phyloP scores from a whole-genome alignment of 2,329 filamentous ascomycete genomes.

The Fusarium sublunatum region DNA sequence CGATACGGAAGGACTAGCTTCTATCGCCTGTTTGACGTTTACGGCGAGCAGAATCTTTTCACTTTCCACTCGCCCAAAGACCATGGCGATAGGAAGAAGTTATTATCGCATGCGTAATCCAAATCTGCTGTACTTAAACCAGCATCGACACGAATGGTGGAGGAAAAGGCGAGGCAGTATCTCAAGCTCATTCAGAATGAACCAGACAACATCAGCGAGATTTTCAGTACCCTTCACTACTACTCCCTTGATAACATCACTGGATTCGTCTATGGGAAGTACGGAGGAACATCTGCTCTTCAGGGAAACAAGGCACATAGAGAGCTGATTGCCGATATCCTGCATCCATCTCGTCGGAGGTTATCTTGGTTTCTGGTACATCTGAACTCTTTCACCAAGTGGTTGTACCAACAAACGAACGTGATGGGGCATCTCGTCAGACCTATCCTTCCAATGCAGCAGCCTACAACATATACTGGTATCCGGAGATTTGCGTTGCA shows the following conservation, averaged over 20 bases:
- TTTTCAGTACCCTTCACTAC: constrained; percentile 36
- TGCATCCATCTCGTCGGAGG: constrained; percentile 31
- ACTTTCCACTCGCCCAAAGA: constrained; percentile 57
- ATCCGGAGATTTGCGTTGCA: constrained; percentile 27
- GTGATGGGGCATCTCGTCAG: constrained; percentile 1
- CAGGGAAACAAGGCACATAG: constrained; percentile 21
- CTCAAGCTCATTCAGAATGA: constrained; percentile 21
- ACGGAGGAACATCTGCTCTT: constrained; percentile 28
- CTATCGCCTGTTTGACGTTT: constrained; percentile 67
- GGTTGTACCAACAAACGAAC: constrained; percentile 25
- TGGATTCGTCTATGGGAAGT: constrained; percentile 27
- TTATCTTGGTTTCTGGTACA: constrained; percentile 34
- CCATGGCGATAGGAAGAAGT: constrained; percentile 63
- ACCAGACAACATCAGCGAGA: constrained; percentile 25
- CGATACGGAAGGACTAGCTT: constrained; percentile 62
- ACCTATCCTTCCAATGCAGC: constrained; percentile 35
- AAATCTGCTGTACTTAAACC: constrained; percentile 56
- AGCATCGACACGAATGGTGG: constrained; percentile 24
- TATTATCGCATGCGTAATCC: constrained; percentile 63
- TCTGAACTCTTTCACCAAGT: constrained; percentile 19
- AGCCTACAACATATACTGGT: constrained; percentile 34
- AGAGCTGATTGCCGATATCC: constrained; percentile 27
- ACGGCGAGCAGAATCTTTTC: constrained; percentile 64
- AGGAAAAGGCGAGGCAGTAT: constrained; percentile 32
- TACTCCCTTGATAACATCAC: constrained; percentile 37